Evolutionary conservation across 495 filamentous ascomycete genomes (phyloP), one percentile per base, ranked within the genome.

Genomic region (Penicillium cinerascens): DNA sequence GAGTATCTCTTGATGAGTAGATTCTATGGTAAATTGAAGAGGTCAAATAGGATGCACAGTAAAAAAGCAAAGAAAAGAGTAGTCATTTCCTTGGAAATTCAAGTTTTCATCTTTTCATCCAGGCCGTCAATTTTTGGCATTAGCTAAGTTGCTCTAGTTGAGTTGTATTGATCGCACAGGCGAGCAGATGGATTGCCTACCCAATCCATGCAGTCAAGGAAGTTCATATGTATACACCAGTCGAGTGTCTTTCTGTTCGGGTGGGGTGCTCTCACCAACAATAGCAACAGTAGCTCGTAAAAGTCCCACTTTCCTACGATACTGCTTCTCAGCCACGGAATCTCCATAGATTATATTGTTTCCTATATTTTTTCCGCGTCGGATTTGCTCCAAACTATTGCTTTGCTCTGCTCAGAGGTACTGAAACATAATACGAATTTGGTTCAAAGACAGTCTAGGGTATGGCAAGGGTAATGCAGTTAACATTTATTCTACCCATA

Each of bases 31-130:
- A 80, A 79, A 25, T 82, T 81, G 43, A 75, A 83, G 6, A 88
- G 58, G n/a, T 87, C 83, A 53, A 87, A 89, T 11, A 86, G 87
- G 17, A 89, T 76, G 61, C 85, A 88, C 70, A 90, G 88, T 33
- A 88, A 79, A n/a, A 77, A 71, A 35, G 88, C 66, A n/a, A 6
- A 87, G 75, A 18, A 80, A 75, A 50, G 87, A 88, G 61, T 88
- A 89, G 47, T 88, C 79, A 49, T 82, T 80, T 5, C 71, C 64
- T 33, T 73, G 63, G 56, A 89, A 78, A 26, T 75, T 53, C 26
- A 85, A 56, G 17, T n/a, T n/a, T n/a, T n/a, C n/a, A n/a, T n/a
- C n/a, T 71, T 82, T 18, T 59, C 59, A 22, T 77, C 70, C 10
- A 79, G 68, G 6, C 80, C 79, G 58, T 76, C 82, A 27, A 0